Evolutionary conservation across 148 eudicot species (phyloP), one percentile per base, ranked within the genome.

Genomic region (Polygonum aviculare): DNA sequence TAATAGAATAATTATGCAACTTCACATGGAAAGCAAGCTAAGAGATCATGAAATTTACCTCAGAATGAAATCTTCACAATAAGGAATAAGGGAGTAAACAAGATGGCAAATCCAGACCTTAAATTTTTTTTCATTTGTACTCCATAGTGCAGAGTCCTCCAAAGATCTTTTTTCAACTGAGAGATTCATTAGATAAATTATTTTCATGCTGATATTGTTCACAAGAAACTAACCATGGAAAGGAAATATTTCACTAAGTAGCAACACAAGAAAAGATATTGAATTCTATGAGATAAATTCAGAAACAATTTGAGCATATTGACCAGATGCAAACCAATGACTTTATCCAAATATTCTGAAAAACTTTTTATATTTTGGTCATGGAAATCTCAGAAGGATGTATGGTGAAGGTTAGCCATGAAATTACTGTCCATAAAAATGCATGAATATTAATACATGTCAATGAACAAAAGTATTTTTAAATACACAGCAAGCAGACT

Each of bases 71-170:
- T 95, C 99, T 85, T 87, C 86, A 78, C 94, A 93, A 76, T 87
- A 85, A 74, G 90, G 86, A 77, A 88, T 85, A 55, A 95, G 90
- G n/a, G 93, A 90, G 85, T 87, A 85, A 77, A 87, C 93, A 78
- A 95, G 93, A 63, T 91, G 90, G 79, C 97, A 88, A 81, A 95
- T 93, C 99, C 99, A 95, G 36, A 78, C 74, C 75, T 90, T 98
- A 86, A 89, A 95, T 8, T 80, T 82, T 87, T 95, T 95, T 78
- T 80, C 89, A 79, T 49, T 19, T 74, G 97, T 88, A 67, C 82
- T 78, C 99, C 99, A 95, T 38, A 89, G 69, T 69, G 84, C 77
- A 57, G 91, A 72, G 65, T 89, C 88, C 80, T 93, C 94, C 76
- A 95, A 77, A 15, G 93, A 85, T 85, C 82, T 86, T 63, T 84